These are phyloP conservation scores for Curvularia hawaiiensis DNA, from an alignment of 2,329 filamentous ascomycete species.

Conservation along the genomic window DNA sequence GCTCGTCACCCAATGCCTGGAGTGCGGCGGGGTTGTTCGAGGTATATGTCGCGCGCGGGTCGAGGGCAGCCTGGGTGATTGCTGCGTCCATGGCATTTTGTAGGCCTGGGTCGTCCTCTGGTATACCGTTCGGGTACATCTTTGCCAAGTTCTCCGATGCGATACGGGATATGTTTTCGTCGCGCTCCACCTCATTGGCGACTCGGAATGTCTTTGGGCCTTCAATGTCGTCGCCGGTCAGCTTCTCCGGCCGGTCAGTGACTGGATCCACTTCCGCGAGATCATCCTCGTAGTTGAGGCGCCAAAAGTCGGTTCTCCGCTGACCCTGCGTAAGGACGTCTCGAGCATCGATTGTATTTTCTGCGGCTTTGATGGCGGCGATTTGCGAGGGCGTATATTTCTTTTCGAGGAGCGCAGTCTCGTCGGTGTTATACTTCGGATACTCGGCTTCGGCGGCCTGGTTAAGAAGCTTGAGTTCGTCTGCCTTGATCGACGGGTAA, in stretches of 20 bases:
- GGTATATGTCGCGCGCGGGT: constrained; percentile 54
- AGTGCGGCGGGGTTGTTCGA: constrained; percentile 56
- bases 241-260: constrained; percentile 65
- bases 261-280: constrained; percentile 77
- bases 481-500: constrained; percentile 53
- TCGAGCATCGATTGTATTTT: constrained; percentile 73
- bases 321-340: constrained; percentile 77
- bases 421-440: constrained; percentile 65
- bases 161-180: constrained; percentile 39
- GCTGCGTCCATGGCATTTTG: constrained; percentile 39
- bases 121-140: constrained; percentile 43
- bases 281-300: constrained; percentile 73
- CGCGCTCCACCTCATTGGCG: constrained; percentile 41
- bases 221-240: constrained; percentile 27
- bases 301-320: constrained; percentile 73
- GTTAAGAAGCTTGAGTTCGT: constrained; percentile 45
- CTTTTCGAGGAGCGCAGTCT: constrained; percentile 56
- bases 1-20: constrained; percentile 56
- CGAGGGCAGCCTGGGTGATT: constrained; percentile 43
- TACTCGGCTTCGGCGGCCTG: constrained; percentile 49
- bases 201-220: constrained; percentile 31
- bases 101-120: constrained; percentile 35
- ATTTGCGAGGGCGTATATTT: constrained; percentile 83
- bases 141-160: constrained; percentile 44
- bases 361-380: constrained; percentile 79